A percentile compares a stretch with the other conserved stretches of the same genome.
phyloP scores from a whole-genome alignment of 352 stramenopile genomes.

The Nothophytophthora sp. region DNA sequence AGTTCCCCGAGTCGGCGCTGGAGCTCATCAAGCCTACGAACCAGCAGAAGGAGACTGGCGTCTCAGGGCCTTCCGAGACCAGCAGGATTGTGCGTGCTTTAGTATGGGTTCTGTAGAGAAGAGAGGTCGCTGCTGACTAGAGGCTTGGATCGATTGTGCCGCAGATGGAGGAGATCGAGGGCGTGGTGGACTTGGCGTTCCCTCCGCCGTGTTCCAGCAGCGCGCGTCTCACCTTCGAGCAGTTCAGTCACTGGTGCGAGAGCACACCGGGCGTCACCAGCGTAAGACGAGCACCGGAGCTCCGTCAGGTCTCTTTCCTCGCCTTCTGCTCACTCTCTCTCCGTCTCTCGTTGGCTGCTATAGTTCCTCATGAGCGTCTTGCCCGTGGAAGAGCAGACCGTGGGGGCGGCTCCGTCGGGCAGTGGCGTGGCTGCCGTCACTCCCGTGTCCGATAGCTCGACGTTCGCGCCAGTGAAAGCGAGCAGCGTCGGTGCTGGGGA shows the following conservation, averaged over 20 bases:
- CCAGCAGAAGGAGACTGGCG: slow-evolving; percentile 9
- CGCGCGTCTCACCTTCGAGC: slow-evolving; percentile 81
- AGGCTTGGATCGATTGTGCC: neutral
- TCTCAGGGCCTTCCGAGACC: slow-evolving; percentile 12
- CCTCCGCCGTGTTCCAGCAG: slow-evolving; percentile 33
- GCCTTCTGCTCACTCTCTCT: neutral
- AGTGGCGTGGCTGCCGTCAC: slow-evolving; percentile 20
- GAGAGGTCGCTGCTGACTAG: neutral
- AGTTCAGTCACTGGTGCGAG: slow-evolving; percentile 88
- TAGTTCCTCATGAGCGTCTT: slow-evolving; percentile 84
- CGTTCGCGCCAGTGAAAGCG: too few relatives aligned
- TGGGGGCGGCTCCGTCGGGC: slow-evolving; percentile 3
- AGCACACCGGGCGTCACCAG: slow-evolving; percentile 74
- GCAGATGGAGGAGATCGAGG: slow-evolving; percentile 74
- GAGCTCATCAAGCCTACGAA: slow-evolving; percentile 52
- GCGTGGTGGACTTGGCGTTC: slow-evolving; percentile 85
- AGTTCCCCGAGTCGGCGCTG: slow-evolving; percentile 77
- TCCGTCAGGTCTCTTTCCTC: neutral
- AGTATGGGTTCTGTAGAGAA: neutral
- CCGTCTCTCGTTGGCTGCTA: neutral
- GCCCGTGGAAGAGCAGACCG: slow-evolving; percentile 53
- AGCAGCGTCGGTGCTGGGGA: slow-evolving; percentile 8
- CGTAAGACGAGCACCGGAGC: slow-evolving; percentile 36
- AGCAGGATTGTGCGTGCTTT: slow-evolving; percentile 23
- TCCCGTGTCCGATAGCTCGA: too few relatives aligned